phyloP scores from a whole-genome alignment of 257 asterid genomes.

The Salvia rosmarinus region DNA sequence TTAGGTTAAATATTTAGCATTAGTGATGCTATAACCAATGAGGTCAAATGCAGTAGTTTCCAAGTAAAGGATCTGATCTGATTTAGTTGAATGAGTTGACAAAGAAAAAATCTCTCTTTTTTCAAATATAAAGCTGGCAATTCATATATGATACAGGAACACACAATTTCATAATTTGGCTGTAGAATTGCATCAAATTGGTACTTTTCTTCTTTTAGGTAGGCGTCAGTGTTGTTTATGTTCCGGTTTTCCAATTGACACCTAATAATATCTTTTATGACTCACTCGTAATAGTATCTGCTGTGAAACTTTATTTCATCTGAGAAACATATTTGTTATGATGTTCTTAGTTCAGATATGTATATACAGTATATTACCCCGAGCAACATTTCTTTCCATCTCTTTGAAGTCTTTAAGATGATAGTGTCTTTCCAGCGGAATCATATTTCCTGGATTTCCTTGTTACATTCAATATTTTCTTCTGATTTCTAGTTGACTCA shows the following conservation, averaged over 20 bases:
- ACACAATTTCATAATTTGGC: not conserved
- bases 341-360: not conserved
- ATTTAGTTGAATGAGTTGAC: not conserved
- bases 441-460: not conserved
- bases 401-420: not conserved
- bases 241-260: not conserved
- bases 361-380: not conserved
- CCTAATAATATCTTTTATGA: constrained; percentile 1
- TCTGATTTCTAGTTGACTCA: not conserved
- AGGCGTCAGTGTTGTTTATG: not conserved
- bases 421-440: not conserved
- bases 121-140: not conserved
- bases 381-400: not conserved
- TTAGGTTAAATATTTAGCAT: not conserved
- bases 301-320: not conserved
- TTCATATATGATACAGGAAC: not conserved
- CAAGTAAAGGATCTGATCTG: not conserved
- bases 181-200: not conserved
- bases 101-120: not conserved
- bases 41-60: not conserved
- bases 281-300: not conserved
- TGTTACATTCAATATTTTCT: not conserved
- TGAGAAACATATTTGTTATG: not conserved
- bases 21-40: not conserved
- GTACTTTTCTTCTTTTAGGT: not conserved